A percentile compares a stretch with the other conserved stretches of the same genome.
phyloP scores from a whole-genome alignment of 2,329 filamentous ascomycete species.

The Anisogramma anomala region DNA sequence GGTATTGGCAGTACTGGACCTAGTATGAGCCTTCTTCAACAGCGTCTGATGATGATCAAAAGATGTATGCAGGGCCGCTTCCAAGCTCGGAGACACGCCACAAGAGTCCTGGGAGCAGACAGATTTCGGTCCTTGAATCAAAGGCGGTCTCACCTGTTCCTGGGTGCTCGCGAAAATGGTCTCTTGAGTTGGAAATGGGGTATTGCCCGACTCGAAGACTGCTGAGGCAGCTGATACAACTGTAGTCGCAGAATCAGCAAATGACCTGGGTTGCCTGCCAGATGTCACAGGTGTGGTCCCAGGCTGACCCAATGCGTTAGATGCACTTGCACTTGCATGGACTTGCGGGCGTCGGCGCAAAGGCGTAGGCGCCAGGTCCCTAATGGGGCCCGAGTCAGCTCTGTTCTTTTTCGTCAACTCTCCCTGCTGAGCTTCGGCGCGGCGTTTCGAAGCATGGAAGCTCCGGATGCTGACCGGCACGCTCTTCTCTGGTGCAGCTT shows the following conservation, averaged over 20 bases:
- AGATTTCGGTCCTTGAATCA: background rate
- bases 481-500: background rate
- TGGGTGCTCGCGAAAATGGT: slow-evolving; percentile 22
- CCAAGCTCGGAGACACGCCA: background rate
- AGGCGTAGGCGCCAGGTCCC: background rate
- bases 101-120: background rate
- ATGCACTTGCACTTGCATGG: background rate
- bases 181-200: slow-evolving; percentile 22
- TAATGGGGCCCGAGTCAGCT: background rate
- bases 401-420: slow-evolving; percentile 9
- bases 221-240: slow-evolving; percentile 23
- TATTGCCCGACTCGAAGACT: slow-evolving; percentile 22
- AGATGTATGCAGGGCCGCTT: background rate
- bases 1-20: background rate
- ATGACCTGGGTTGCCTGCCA: slow-evolving; percentile 16
- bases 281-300: background rate
- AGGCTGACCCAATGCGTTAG: too few species aligned
- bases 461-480: background rate
- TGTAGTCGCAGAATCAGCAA: slow-evolving; percentile 22
- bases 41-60: background rate
- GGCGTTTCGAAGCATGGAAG: background rate
- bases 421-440: background rate
- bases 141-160: slow-evolving; percentile 1
- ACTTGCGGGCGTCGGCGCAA: slow-evolving; percentile 8
- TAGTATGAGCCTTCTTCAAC: background rate